Evolutionary conservation across 2,329 filamentous ascomycete species (phyloP).

Genomic region (Pseudonectria buxi): DNA sequence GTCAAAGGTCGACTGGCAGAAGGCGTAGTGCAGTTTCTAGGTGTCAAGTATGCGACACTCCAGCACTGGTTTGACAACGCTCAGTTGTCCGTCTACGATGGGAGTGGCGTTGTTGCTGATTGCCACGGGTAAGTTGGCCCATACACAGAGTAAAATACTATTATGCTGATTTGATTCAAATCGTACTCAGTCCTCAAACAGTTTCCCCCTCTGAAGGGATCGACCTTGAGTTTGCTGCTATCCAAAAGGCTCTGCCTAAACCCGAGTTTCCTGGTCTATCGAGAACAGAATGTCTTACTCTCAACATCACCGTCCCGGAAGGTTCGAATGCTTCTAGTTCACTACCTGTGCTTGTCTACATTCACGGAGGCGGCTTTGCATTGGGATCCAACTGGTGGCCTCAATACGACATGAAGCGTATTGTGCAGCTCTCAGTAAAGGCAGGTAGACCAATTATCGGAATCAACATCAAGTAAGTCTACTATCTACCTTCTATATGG

Average conservation of each 20-base stretch:
- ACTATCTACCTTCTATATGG: neutral
- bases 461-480: conserved; percentile 4
- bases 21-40: conserved; percentile 2
- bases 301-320: conserved; percentile 1
- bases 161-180: too few relatives aligned
- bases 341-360: conserved; percentile 7
- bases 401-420: conserved; percentile 4
- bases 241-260: conserved; percentile 3
- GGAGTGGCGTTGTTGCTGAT: conserved; percentile 1
- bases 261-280: neutral
- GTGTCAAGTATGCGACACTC: conserved; percentile 5
- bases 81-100: neutral
- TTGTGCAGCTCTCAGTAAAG: conserved; percentile 2
- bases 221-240: conserved; percentile 2
- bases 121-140: conserved; percentile 1
- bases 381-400: conserved; percentile 9
- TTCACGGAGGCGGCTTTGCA: conserved; percentile 9
- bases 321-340: neutral
- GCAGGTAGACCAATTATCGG: conserved; percentile 1
- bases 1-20: neutral
- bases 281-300: neutral
- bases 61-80: conserved; percentile 3
- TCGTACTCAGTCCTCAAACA: conserved; percentile 2
- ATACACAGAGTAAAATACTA: too few relatives aligned
- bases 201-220: neutral